A percentile compares a stretch with the other conserved stretches of the same genome.
Conservation (phyloP, 2,329 filamentous ascomycete species). For the Tolypocladium inflatum region DNA sequence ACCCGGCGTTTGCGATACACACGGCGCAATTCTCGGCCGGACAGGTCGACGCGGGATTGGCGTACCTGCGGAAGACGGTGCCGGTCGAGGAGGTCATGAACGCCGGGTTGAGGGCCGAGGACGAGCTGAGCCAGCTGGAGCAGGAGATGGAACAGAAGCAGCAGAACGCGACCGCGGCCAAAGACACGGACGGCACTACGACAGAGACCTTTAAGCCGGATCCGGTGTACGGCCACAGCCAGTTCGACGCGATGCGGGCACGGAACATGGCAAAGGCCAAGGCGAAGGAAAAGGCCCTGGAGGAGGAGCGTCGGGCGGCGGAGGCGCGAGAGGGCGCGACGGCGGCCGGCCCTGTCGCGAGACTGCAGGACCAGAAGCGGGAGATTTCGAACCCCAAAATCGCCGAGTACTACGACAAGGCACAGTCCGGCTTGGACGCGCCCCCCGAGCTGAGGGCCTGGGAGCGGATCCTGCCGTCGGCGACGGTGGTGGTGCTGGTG, state of each 20-base stretch:
- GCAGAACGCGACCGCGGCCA: slow-evolving; percentile 11
- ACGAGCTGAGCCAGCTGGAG: slow-evolving; percentile 48
- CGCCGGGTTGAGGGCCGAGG: slow-evolving; percentile 51
- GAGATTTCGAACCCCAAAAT: slow-evolving; percentile 28
- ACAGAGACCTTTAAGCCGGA: slow-evolving; percentile 21
- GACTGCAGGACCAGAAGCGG: slow-evolving; percentile 25
- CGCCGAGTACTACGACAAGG: slow-evolving; percentile 31
- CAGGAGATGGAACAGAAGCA: slow-evolving; percentile 16
- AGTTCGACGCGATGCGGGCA: slow-evolving; percentile 47
- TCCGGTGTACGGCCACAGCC: slow-evolving; percentile 48
- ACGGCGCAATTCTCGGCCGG: slow-evolving; percentile 32
- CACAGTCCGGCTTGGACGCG: slow-evolving; percentile 38
- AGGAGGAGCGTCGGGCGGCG: slow-evolving; percentile 28
- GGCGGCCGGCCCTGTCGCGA: slow-evolving; percentile 30
- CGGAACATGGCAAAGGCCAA: slow-evolving; percentile 39
- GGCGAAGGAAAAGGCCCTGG: slow-evolving; percentile 33
- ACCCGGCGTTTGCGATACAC: slow-evolving; percentile 40
- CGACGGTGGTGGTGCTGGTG: slow-evolving; percentile 35
- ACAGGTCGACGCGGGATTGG: slow-evolving; percentile 37
- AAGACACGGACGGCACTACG: background rate
- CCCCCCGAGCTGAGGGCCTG: slow-evolving; percentile 40
- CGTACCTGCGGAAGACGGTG: slow-evolving; percentile 44
- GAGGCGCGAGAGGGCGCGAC: slow-evolving; percentile 29
- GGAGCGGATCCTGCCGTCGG: slow-evolving; percentile 46
- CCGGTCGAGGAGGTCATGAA: slow-evolving; percentile 52